Percentiles rank a stretch among this genome's conserved stretches.
These are phyloP conservation scores for Daldinia sp. DNA, from an alignment of 2,329 filamentous ascomycete genomes.

Conservation along the genomic window DNA sequence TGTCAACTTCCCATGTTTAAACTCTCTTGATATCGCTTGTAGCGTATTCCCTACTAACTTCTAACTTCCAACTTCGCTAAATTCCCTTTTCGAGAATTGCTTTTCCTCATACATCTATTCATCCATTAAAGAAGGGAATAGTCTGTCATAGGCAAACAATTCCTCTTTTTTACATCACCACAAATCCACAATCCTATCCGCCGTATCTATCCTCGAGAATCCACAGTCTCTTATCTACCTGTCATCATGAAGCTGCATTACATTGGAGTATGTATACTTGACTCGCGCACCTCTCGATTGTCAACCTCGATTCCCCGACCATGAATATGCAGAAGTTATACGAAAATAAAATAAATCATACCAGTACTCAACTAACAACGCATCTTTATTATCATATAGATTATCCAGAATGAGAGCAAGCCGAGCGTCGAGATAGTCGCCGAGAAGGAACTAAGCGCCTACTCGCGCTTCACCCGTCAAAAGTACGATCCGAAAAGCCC, in stretches of 20 bases:
- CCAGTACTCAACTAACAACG: neutral
- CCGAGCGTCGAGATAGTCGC: slow-evolving; percentile 78
- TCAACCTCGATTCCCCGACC: slow-evolving; percentile 24
- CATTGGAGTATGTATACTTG: slow-evolving; percentile 73
- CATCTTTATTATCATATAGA: slow-evolving; percentile 56
- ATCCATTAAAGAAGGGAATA: neutral
- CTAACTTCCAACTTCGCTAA: slow-evolving; percentile 6
- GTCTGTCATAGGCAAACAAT: neutral
- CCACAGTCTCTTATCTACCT: slow-evolving; percentile 5
- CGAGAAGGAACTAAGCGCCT: slow-evolving; percentile 80
- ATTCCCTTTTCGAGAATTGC: slow-evolving; percentile 15
- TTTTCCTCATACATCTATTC: slow-evolving; percentile 10
- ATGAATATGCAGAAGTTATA: neutral
- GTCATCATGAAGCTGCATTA: slow-evolving; percentile 83
- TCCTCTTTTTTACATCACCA: neutral
- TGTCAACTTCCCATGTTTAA: neutral
- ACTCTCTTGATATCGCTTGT: neutral
- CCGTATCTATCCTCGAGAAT: neutral
- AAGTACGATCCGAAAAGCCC: slow-evolving; percentile 57
- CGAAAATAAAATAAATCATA: neutral
- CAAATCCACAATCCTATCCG: neutral
- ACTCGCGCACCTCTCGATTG: slow-evolving; percentile 42
- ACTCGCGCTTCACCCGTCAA: slow-evolving; percentile 79
- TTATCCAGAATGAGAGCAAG: slow-evolving; percentile 81
- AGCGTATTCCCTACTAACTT: neutral